Percentiles rank a stretch among this genome's conserved stretches.
phyloP scores from a whole-genome alignment of 768 basidiomycete genomes.

The Mycena olivaceomarginata region DNA sequence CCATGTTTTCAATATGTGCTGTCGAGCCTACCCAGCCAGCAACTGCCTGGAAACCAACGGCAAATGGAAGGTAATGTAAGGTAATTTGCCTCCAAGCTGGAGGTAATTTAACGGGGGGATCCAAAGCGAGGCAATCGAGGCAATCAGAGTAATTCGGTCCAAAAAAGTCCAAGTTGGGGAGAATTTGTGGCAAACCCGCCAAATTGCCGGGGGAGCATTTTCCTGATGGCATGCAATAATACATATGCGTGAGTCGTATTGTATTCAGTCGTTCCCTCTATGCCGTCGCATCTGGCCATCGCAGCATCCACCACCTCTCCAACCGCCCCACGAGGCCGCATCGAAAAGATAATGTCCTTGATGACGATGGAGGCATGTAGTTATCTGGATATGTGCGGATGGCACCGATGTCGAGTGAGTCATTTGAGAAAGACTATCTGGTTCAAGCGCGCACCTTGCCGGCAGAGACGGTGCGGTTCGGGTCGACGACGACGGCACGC shows the following conservation, averaged over 20 bases:
- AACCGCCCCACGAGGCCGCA: slow-evolving; percentile 56
- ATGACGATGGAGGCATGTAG: slow-evolving; percentile 90
- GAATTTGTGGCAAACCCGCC: too few relatives aligned
- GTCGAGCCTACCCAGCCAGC: too few relatives aligned
- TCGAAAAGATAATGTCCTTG: slow-evolving; percentile 94
- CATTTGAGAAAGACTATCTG: too few relatives aligned
- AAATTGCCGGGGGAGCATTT: too few relatives aligned
- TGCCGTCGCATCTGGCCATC: slow-evolving; percentile 23
- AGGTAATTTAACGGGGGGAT: too few relatives aligned
- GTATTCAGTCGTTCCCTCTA: background rate
- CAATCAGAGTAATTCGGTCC: too few relatives aligned
- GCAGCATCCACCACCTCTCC: slow-evolving; percentile 24
- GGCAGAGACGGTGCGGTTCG: slow-evolving; percentile 98
- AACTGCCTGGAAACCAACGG: too few relatives aligned
- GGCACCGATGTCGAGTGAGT: slow-evolving; percentile 93
- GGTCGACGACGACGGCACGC: slow-evolving; percentile 98
- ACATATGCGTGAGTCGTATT: slow-evolving; percentile 34
- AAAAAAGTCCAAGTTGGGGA: too few relatives aligned
- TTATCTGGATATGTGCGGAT: slow-evolving; percentile 98
- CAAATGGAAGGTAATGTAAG: too few relatives aligned
- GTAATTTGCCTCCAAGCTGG: too few relatives aligned
- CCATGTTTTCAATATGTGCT: too few relatives aligned
- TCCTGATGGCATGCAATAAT: slow-evolving; percentile 37
- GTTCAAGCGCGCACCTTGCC: slow-evolving; percentile 71
- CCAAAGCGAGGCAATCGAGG: too few relatives aligned